Evolutionary conservation across 139 green algal species (phyloP).

Genomic region (Micractinium conductrix): DNA sequence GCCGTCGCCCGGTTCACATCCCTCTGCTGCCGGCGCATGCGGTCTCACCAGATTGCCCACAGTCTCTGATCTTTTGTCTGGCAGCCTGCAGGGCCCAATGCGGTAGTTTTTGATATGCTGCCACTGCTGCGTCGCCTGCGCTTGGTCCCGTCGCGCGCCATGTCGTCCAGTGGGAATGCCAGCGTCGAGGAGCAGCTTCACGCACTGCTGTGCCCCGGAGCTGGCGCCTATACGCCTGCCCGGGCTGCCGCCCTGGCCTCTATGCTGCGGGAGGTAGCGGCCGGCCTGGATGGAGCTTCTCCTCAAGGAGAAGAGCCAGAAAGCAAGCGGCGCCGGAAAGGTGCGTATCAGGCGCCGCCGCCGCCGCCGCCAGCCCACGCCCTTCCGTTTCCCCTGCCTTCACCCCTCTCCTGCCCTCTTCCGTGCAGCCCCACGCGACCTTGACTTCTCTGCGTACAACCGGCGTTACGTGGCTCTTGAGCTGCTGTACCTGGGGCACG

Average conservation of each 20-base stretch:
- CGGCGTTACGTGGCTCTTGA: constrained; percentile 82
- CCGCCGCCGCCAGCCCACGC: too few relatives aligned
- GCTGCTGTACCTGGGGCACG: constrained; percentile 83
- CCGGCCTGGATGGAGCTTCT: background rate
- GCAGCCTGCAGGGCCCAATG: too few relatives aligned
- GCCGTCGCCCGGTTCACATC: too few relatives aligned
- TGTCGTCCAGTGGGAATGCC: background rate
- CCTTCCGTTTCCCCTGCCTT: background rate
- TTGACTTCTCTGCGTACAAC: constrained; percentile 49
- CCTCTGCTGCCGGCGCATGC: too few relatives aligned
- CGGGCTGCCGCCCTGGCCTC: background rate
- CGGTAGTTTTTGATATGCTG: background rate
- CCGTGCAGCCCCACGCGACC: constrained; percentile 1
- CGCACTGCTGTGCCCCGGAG: background rate
- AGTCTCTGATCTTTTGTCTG: too few relatives aligned
- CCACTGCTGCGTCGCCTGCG: background rate
- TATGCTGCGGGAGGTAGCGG: constrained; percentile 15
- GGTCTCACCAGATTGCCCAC: too few relatives aligned
- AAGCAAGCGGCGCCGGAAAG: constrained; percentile 9
- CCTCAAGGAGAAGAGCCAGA: background rate
- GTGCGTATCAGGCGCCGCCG: background rate
- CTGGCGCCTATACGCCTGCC: background rate
- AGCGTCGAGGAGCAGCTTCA: constrained; percentile 10
- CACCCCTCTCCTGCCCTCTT: background rate
- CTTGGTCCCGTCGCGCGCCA: too few relatives aligned